phyloP scores from a whole-genome alignment of 768 basidiomycete genomes.

The Flagelloscypha sp. region DNA sequence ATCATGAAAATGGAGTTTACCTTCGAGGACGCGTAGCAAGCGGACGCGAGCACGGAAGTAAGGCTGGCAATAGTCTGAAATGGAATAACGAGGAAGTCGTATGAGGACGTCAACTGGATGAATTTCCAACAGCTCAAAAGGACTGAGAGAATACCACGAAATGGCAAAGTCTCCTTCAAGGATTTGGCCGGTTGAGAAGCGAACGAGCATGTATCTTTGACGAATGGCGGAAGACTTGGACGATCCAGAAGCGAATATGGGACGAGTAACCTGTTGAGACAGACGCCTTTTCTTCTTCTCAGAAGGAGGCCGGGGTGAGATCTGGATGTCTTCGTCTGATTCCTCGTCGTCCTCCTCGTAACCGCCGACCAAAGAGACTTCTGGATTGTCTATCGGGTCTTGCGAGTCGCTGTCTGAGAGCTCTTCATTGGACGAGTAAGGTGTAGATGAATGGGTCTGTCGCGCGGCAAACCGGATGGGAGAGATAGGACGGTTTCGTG shows the following conservation, averaged over 20 bases:
- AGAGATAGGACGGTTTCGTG: conserved; percentile 25
- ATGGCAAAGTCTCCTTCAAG: conserved; percentile 57
- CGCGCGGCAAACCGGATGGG: conserved; percentile 35
- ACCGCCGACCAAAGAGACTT: conserved; percentile 8
- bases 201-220: conserved; percentile 42
- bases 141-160: conserved; percentile 50
- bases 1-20: conserved; percentile 7
- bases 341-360: conserved; percentile 28
- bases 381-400: conserved; percentile 7
- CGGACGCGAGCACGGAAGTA: conserved; percentile 52
- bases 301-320: conserved; percentile 1
- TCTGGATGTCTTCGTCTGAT: conserved; percentile 14
- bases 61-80: conserved; percentile 42
- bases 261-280: conserved; percentile 1
- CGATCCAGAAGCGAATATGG: conserved; percentile 3
- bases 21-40: conserved; percentile 38
- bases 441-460: conserved; percentile 4
- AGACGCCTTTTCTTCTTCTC: conserved; percentile 1
- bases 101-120: conserved; percentile 39
- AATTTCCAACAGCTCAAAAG: conserved; percentile 64
- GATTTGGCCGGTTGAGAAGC: conserved; percentile 62
- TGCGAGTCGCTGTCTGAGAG: conserved; percentile 4
- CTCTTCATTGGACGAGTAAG: conserved; percentile 10
- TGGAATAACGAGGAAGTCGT: conserved; percentile 30
- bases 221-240: conserved; percentile 12